Conservation (phyloP, 331 rosid genomes). For the Malus hybrid region DNA sequence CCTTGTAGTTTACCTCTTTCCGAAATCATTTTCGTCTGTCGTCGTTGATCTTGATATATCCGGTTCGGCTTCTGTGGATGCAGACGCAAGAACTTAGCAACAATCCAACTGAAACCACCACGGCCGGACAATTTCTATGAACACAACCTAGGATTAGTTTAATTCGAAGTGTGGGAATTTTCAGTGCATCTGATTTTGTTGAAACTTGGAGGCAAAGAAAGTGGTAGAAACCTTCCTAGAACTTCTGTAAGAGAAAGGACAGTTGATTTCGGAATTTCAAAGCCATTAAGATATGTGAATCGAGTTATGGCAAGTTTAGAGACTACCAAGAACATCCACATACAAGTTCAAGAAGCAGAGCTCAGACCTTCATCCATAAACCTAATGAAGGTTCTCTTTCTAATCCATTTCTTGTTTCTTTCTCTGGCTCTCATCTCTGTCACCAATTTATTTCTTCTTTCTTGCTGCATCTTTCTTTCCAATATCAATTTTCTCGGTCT, state of each 20-base stretch:
- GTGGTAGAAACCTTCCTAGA: background rate
- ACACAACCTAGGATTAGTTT: background rate
- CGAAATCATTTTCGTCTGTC: background rate
- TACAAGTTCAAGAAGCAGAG: background rate
- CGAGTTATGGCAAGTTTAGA: background rate
- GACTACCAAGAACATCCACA: background rate
- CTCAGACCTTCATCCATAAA: background rate
- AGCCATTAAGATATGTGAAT: background rate
- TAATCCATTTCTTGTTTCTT: background rate
- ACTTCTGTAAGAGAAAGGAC: background rate
- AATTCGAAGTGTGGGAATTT: background rate
- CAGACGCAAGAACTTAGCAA: background rate
- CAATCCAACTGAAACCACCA: slow-evolving; percentile 20
- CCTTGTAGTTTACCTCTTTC: background rate
- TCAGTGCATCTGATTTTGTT: background rate
- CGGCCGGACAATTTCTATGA: background rate
- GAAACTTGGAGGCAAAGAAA: slow-evolving; percentile 25
- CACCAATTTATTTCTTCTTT: background rate
- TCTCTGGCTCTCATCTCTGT: background rate
- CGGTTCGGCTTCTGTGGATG: background rate
- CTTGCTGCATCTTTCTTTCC: background rate
- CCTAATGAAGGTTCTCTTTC: background rate
- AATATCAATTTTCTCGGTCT: background rate
- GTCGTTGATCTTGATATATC: background rate
- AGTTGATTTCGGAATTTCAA: background rate